phyloP scores from a whole-genome alignment of 495 filamentous ascomycete genomes.

The Penicillium coffeae region DNA sequence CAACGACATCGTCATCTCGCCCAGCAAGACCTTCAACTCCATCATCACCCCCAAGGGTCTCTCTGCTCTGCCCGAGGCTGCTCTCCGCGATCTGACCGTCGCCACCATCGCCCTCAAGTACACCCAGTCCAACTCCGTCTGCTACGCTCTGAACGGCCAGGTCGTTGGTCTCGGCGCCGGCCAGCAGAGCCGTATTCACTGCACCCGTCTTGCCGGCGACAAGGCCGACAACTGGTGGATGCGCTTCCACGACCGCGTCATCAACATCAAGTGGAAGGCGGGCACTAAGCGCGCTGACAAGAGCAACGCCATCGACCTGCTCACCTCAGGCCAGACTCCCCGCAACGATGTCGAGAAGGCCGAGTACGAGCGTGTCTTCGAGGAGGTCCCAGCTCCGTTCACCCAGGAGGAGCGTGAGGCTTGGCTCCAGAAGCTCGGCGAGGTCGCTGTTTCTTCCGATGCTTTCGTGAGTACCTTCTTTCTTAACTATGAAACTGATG shows the following conservation, averaged over 20 bases:
- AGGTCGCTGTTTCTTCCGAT: constrained; percentile 86
- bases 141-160: constrained; percentile 94
- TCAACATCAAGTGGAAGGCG: constrained; percentile 92
- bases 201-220: constrained; percentile 95
- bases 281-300: constrained; percentile 95
- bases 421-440: constrained; percentile 75
- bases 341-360: constrained; percentile 71
- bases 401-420: constrained; percentile 76
- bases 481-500: too few species aligned
- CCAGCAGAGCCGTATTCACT: constrained; percentile 97
- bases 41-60: constrained; percentile 82
- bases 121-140: constrained; percentile 97
- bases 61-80: constrained; percentile 67
- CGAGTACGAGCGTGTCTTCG: constrained; percentile 84
- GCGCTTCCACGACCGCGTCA: constrained; percentile 84
- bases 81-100: constrained; percentile 85
- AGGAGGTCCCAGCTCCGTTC: constrained; percentile 82
- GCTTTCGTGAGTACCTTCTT: constrained; percentile 70
- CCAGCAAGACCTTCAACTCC: constrained; percentile 73
- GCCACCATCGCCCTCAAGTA: constrained; percentile 97
- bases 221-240: constrained; percentile 99
- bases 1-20: constrained; percentile 83
- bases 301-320: constrained; percentile 94
- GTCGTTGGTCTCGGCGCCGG: constrained; percentile 92
- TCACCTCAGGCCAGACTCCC: constrained; percentile 86